Conservation (phyloP, 768 basidiomycete species). For the Russula vinacea region DNA sequence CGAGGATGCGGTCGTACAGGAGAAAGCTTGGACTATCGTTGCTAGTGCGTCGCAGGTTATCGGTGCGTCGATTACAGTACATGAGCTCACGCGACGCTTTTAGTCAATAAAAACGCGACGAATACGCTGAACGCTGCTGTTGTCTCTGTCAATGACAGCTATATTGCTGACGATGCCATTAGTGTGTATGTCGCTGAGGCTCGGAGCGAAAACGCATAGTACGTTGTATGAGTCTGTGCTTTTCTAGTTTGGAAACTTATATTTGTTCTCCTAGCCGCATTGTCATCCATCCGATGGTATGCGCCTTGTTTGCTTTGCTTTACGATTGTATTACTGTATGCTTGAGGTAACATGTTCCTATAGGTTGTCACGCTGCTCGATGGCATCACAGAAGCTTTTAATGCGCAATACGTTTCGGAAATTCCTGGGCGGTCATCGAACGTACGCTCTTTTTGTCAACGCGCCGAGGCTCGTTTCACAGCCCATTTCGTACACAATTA, state of each 20-base stretch:
- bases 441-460: slow-evolving; percentile 39
- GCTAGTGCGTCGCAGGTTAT: slow-evolving; percentile 42
- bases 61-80: neutral
- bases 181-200: slow-evolving; percentile 49
- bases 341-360: slow-evolving; percentile 16
- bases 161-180: slow-evolving; percentile 39
- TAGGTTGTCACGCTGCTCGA: slow-evolving; percentile 38
- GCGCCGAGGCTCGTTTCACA: slow-evolving; percentile 51
- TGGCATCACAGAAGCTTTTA: slow-evolving; percentile 40
- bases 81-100: slow-evolving; percentile 39
- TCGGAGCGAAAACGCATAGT: slow-evolving; percentile 61
- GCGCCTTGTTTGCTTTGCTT: neutral
- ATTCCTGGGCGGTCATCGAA: slow-evolving; percentile 34
- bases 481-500: slow-evolving; percentile 48
- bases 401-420: slow-evolving; percentile 36
- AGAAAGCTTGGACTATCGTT: slow-evolving; percentile 54
- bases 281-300: slow-evolving; percentile 1
- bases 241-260: neutral
- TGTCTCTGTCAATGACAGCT: slow-evolving; percentile 40
- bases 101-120: slow-evolving; percentile 37
- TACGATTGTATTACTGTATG: neutral
- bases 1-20: slow-evolving; percentile 45
- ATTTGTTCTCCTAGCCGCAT: slow-evolving; percentile 11
- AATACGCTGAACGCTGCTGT: slow-evolving; percentile 31
- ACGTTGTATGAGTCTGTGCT: slow-evolving; percentile 4